Evolutionary conservation across 495 filamentous ascomycete species (phyloP).

Genomic region (Penicillium lagena): DNA sequence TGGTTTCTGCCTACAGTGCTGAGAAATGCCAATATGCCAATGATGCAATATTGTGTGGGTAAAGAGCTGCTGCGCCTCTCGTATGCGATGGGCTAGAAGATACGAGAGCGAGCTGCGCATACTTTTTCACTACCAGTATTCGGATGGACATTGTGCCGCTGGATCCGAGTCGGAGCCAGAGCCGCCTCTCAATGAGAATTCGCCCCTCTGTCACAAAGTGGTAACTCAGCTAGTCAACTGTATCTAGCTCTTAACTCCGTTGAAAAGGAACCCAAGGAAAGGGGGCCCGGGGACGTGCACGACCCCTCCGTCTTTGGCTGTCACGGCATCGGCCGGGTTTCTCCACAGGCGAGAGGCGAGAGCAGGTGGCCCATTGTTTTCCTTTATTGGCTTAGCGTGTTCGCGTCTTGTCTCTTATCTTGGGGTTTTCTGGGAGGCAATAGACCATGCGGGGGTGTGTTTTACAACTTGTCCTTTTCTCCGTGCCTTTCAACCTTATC

Average conservation of each 20-base stretch:
- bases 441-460: not conserved
- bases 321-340: no score
- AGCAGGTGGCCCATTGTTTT: not conserved
- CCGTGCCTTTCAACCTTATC: conserved; percentile 2
- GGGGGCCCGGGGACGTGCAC: no score
- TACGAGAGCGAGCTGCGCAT: no score
- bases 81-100: no score
- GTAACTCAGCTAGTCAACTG: no score
- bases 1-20: no score
- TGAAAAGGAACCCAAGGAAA: no score
- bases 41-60: not conserved
- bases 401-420: not conserved
- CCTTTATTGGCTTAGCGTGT: not conserved
- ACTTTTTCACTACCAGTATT: not conserved
- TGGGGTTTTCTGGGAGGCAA: conserved; percentile 1
- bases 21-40: not conserved
- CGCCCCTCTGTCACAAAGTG: no score
- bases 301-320: no score
- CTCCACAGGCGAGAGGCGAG: no score
- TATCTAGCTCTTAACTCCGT: no score
- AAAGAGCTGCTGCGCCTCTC: no score
- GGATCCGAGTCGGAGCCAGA: conserved; percentile 3
- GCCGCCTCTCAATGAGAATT: not conserved
- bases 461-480: not conserved
- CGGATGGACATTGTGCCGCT: not conserved